Conservation (phyloP, 305 asterid genomes). For the Fraxinus albicans region DNA sequence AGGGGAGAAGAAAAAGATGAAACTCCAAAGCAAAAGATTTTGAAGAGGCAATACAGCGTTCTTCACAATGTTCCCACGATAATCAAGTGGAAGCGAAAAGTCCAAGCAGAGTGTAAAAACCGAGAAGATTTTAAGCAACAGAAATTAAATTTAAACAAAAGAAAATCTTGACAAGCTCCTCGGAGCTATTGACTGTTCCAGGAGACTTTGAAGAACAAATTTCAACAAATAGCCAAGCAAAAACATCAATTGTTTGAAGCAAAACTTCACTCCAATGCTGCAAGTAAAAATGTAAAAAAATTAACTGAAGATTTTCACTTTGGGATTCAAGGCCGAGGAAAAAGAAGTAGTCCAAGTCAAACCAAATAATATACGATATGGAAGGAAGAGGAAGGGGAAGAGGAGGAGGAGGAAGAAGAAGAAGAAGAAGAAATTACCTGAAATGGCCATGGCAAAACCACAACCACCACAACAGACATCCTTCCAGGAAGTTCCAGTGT, state of each 20-base stretch:
- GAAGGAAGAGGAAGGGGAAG: too few relatives aligned
- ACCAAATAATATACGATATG: neutral
- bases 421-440: constrained; percentile 45
- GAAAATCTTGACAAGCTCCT: neutral
- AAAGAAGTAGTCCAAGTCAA: neutral
- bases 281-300: neutral
- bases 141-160: neutral
- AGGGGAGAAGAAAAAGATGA: neutral
- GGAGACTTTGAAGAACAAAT: neutral
- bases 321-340: neutral
- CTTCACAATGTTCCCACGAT: neutral
- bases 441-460: constrained; percentile 91
- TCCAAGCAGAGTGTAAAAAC: neutral
- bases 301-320: neutral
- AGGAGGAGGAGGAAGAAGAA: neutral
- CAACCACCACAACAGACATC: constrained; percentile 99
- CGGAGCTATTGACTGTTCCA: neutral
- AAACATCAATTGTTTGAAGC: neutral
- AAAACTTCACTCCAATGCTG: neutral
- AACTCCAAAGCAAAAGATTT: neutral
- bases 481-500: constrained; percentile 59
- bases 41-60: neutral
- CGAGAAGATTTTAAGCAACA: neutral
- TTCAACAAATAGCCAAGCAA: neutral
- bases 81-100: neutral